These are phyloP conservation scores for Xylaria sp. DNA, from an alignment of 2,329 filamentous ascomycete species.

Conservation along the genomic window DNA sequence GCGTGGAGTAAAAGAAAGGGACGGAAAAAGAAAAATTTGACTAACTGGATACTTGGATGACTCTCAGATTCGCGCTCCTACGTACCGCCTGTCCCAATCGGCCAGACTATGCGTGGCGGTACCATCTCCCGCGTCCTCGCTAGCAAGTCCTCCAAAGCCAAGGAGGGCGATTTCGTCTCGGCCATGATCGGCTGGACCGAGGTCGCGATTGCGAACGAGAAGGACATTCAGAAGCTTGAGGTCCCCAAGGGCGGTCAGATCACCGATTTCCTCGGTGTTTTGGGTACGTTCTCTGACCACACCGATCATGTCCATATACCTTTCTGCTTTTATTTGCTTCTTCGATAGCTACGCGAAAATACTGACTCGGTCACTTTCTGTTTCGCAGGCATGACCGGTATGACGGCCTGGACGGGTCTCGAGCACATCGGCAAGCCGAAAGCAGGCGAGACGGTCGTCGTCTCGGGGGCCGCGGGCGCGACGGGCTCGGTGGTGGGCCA, in stretches of 20 bases:
- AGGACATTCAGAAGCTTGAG: constrained; percentile 57
- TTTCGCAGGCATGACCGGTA: constrained; percentile 67
- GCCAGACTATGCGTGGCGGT: constrained; percentile 74
- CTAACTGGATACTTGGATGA: constrained; percentile 12
- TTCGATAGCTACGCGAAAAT: not conserved
- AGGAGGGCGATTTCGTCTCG: constrained; percentile 68
- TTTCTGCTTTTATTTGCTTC: not conserved
- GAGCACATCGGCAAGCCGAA: constrained; percentile 74
- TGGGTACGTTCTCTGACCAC: constrained; percentile 52
- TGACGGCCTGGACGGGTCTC: constrained; percentile 83
- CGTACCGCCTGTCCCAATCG: constrained; percentile 74
- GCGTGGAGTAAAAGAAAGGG: not conserved
- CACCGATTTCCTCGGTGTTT: constrained; percentile 70
- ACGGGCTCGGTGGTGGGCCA: constrained; percentile 82
- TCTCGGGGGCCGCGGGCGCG: constrained; percentile 81
- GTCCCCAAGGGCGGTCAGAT: constrained; percentile 56
- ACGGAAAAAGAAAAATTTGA: not conserved
- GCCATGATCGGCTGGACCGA: constrained; percentile 73
- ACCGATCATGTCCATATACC: not conserved
- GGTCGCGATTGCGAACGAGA: constrained; percentile 67
- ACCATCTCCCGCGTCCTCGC: constrained; percentile 71
- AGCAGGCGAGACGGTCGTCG: constrained; percentile 78
- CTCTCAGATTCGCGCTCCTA: constrained; percentile 65
- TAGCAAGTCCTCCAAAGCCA: constrained; percentile 65
- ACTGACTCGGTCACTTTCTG: constrained; percentile 16